These are phyloP conservation scores for Penicillium brasilianum DNA, from an alignment of 2,329 filamentous ascomycete genomes.

Conservation along the genomic window DNA sequence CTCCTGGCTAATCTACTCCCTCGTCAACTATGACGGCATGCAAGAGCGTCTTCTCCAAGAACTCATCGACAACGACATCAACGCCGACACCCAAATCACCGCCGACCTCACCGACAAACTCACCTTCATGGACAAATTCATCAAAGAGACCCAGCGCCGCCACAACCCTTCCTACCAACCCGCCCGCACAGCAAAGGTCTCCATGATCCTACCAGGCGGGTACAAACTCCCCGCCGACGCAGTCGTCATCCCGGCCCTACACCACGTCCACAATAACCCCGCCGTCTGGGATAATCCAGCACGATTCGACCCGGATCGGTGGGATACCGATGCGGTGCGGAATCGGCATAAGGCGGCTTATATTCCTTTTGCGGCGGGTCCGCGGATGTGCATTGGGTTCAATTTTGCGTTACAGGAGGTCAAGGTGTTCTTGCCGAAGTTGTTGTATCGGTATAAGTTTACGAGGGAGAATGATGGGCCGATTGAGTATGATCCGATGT, in stretches of 20 bases:
- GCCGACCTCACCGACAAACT: conserved; percentile 57
- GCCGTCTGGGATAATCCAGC: conserved; percentile 63
- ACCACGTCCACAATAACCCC: conserved; percentile 58
- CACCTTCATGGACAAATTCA: conserved; percentile 49
- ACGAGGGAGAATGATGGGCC: conserved; percentile 55
- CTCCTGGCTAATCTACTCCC: conserved; percentile 62
- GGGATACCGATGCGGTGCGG: conserved; percentile 59
- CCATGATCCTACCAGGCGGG: conserved; percentile 64
- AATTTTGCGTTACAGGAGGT: conserved; percentile 68
- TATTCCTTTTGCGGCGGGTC: conserved; percentile 63
- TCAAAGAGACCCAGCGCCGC: conserved; percentile 66
- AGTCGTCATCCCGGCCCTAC: conserved; percentile 59
- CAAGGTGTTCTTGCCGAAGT: conserved; percentile 61
- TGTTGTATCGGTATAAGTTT: conserved; percentile 65
- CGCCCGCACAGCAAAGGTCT: conserved; percentile 60
- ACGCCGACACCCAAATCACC: conserved; percentile 52
- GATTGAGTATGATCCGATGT: conserved; percentile 47
- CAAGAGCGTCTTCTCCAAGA: conserved; percentile 65
- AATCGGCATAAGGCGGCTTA: conserved; percentile 59
- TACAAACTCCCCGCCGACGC: conserved; percentile 61
- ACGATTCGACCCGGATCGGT: conserved; percentile 65
- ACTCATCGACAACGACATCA: conserved; percentile 56
- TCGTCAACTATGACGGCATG: conserved; percentile 60
- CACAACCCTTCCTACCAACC: conserved; percentile 69
- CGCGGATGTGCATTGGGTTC: conserved; percentile 66